Evolutionary conservation across 2,329 filamentous ascomycete species (phyloP), one percentile per base, ranked within the genome.

Genomic region (Hysterium pulicare): DNA sequence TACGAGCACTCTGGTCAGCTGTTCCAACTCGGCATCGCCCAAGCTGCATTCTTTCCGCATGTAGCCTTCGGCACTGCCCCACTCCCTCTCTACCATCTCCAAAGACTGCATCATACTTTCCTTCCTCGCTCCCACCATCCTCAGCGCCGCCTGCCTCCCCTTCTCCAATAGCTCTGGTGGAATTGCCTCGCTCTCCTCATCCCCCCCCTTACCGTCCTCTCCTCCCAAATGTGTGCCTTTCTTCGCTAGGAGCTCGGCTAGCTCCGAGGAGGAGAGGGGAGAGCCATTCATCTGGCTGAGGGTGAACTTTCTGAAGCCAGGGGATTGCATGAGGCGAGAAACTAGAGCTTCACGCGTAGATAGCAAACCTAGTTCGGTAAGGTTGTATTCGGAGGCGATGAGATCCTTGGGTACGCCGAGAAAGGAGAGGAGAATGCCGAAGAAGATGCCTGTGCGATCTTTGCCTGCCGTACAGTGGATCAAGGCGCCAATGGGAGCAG

Each of bases 381-480:
- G 69, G 13, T 75, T 70, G 60, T 90, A 90, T 61, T 90, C 86
- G 8, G 75, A 64, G 0, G 82, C 83, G 21, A 67, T 62, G 1
- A 37, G n/a, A 75, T 83, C 70, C 49, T 81, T 74, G 1, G 72
- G 64, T 0, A 87, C 81, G 3, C 82, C 81, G 7, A 81, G 81
- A 21, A 88, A 71, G 20, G 76, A 68, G 30, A 88, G 71, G 7
- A 90, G 60, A 31, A 90, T 54, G 3, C 83, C 86, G 37, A 80
- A 78, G 33, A 88, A 67, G 4, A 90, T 75, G 2, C 86, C 86
- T 0, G 86, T 90, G 33, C 86, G 75, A 61, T 90, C 86, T 65
- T 90, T 90, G 10, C 86, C 86, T 0, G 83, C 84, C 0, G 84
- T 86, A 63, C 86, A 90, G 58, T 90, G 85, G 6, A 89, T 70